Base-by-base conservation (phyloP, 352 stramenopile species). In the Globisporangium paroecandrum region DNA sequence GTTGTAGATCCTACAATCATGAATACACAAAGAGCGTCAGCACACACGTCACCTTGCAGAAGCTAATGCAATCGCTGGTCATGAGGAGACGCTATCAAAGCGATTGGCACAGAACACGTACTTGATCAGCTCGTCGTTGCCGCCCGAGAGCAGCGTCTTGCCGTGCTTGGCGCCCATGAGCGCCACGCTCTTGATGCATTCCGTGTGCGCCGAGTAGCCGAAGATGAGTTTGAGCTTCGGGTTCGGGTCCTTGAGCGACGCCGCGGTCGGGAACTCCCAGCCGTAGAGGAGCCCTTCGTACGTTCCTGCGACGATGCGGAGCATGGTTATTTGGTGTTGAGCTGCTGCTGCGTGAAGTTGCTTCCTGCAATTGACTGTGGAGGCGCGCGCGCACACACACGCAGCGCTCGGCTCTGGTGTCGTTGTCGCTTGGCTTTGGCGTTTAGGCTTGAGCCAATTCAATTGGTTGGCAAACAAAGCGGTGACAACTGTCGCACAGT, bases 81-180 rank as follows among this genome's bases (percentile, higher is more conserved):
- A 15, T 43, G 12, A 5, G 6, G 4, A n/a, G 41, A 49, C 4
- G 13, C 15, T 7, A 9, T 8, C n/a, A n/a, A 18, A 49, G 8
- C 43, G 24, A 24, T 18, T 9, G 6, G 5, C 20, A 51, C 18
- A 4, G n/a, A 51, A 18, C 43, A 62, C 73, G 62, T 65, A 95
- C 88, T 94, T 95, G 83, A 96, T 91, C 76, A 89, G 90, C 75
- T 96, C 89, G 76, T 96, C 89, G 64, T 81, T 93, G 69, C 77
- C 72, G 64, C 89, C 89, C 10, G 84, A 94, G 55, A 96, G 73
- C 63, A 96, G 76, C 58, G 83, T 91, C 73, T 91, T 93, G 72
- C 86, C 83, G 61, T 92, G 78, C 66, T 91, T 89, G 54, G 86
- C 84, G 24, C 69, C 82, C 81, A 93, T 93, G 24, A 94, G 77